Evolutionary conservation across 1,284 basidiomycete species (phyloP).

Genomic region (Phlebopus sp.): DNA sequence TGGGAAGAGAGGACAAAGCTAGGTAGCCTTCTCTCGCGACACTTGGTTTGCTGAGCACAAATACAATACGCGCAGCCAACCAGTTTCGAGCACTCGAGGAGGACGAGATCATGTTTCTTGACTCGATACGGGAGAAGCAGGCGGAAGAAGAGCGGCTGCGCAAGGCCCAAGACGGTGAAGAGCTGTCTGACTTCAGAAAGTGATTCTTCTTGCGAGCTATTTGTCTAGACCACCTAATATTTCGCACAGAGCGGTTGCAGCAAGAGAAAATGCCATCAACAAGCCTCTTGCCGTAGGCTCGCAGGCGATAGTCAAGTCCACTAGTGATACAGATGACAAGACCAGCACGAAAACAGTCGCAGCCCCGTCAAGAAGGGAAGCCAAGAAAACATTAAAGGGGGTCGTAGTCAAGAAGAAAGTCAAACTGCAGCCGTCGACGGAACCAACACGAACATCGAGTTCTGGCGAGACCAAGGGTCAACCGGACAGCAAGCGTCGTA

Average conservation of each 20-base stretch:
- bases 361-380: slow-evolving; percentile 45
- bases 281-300: slow-evolving; percentile 28
- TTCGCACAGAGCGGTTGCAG: slow-evolving; percentile 65
- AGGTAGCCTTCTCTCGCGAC: slow-evolving; percentile 39
- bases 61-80: slow-evolving; percentile 54
- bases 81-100: slow-evolving; percentile 90
- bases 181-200: slow-evolving; percentile 79
- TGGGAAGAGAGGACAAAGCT: slow-evolving; percentile 93
- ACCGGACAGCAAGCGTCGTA: slow-evolving; percentile 54
- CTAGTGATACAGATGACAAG: slow-evolving; percentile 23
- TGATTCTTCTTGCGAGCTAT: slow-evolving; percentile 34
- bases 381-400: slow-evolving; percentile 66
- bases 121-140: slow-evolving; percentile 75
- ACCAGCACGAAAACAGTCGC: slow-evolving; percentile 19
- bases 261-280: slow-evolving; percentile 55
- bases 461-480: slow-evolving; percentile 16
- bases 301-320: slow-evolving; percentile 18
- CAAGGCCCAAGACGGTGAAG: slow-evolving; percentile 75
- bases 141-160: slow-evolving; percentile 72
- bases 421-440: slow-evolving; percentile 35
- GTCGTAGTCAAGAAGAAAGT: slow-evolving; percentile 75
- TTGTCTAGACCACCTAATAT: slow-evolving; percentile 13
- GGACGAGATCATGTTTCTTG: slow-evolving; percentile 87
- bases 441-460: slow-evolving; percentile 16
- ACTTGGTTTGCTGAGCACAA: slow-evolving; percentile 6